Base-by-base conservation (phyloP, 768 basidiomycete species). In the Termitomyces sp. region DNA sequence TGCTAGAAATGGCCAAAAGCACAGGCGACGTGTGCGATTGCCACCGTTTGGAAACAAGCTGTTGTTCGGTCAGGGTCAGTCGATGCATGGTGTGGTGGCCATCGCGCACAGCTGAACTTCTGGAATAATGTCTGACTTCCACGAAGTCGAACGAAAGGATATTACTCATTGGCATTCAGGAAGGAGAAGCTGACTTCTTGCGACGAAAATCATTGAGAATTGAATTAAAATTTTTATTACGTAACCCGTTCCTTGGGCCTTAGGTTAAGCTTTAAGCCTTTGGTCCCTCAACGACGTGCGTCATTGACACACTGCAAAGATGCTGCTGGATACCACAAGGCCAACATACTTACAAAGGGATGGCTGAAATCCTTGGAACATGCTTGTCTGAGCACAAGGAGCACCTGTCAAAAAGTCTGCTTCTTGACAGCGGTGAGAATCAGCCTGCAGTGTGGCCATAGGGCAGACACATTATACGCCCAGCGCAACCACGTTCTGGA, bases 111-210 rank as follows among this genome's bases (percentile, higher is more conserved):
- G 16, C 50, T 18, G 0, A 39, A 36, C 18, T 52, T 52, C 36
- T 39, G 26, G 50, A 39, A 52, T 13, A n/a, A 27, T 20, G 27
- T 26, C 24, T 37, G 32, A 26, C 4, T 26, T 50, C 49, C 30
- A 44, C 30, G 33, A 43, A 22, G 42, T 10, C 8, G 20, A 33
- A 54, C 3, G 22, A 40, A 33, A 53, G 53, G 58, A 47, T 55
- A 32, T 59, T 37, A 59, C 47, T 54, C 37, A 48, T 14, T n/a
- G 27, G 33, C 53, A 53, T 54, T 24, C 18, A 33, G 20, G 46
- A 54, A 27, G 7, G n/a, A 18, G 14, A 22, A 24, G 24, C 34
- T 36, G 39, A 36, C 58, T 56, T 53, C 57, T 48, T 47, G 36
- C 33, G 49, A 55, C 43, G 40, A 44, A 47, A 39, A 53, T 44